Evolutionary conservation across 139 green algal genomes (phyloP).

Genomic region (Closterium sp.): DNA sequence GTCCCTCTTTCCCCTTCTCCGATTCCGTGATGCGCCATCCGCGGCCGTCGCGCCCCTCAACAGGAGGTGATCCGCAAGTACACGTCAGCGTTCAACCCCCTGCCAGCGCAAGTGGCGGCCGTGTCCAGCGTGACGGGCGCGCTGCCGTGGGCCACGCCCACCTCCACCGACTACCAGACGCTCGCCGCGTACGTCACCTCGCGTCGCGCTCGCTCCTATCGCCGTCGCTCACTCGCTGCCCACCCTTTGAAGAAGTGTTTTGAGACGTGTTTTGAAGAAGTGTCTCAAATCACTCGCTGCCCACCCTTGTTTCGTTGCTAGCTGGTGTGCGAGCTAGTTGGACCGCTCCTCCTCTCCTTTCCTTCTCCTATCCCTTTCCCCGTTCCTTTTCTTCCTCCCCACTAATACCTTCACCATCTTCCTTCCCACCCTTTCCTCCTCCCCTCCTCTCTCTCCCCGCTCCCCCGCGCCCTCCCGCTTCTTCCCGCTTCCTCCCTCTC

Average conservation of each 20-base stretch:
- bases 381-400: not conserved
- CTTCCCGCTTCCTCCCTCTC: too few species aligned
- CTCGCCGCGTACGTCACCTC: conserved; percentile 44
- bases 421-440: not conserved
- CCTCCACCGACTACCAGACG: conserved; percentile 51
- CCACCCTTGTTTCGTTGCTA: too few species aligned
- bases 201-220: not conserved
- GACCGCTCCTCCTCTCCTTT: not conserved
- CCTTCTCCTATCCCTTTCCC: not conserved
- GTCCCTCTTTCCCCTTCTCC: not conserved
- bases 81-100: not conserved
- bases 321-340: too few species aligned
- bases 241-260: too few species aligned
- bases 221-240: not conserved
- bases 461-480: not conserved
- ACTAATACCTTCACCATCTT: too few species aligned
- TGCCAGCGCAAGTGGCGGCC: not conserved
- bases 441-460: too few species aligned
- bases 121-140: conserved; percentile 24
- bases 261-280: too few species aligned
- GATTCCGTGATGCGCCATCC: not conserved
- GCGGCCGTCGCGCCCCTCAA: not conserved
- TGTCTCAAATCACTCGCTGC: too few species aligned
- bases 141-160: conserved; percentile 58
- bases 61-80: not conserved